Base-by-base conservation (phyloP, 208 protist species). In the Trypanosoma rangeli region DNA sequence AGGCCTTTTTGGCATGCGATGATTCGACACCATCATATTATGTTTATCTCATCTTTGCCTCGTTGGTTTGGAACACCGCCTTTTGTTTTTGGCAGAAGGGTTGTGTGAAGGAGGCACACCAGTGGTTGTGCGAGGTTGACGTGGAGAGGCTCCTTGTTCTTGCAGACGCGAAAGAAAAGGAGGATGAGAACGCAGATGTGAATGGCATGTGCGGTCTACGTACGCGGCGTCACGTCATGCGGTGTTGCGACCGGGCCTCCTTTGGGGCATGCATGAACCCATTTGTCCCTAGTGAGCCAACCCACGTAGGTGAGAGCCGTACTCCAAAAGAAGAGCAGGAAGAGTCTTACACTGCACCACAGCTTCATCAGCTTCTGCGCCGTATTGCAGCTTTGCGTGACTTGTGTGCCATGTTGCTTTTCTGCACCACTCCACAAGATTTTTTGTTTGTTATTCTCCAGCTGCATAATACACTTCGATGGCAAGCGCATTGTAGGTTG, bases 81-180 rank as follows among this genome's bases (percentile, higher is more conserved):
- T 83, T 74, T 57, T 79, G 73, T 42, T 63, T 86, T 37, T 93
- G 87, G 87, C 66, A 78, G 37, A 74, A 84, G 12, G 87, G 87
- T 48, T 72, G 82, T 24, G 53, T 93, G 37, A 78, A 78, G 54
- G 82, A 88, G 39, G 76, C 81, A 8, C 72, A 85, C 46, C 66
- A 80, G 46, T 93, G 84, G 82, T 72, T 93, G 12, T 73, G 67
- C 39, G 59, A 62, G 22, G 72, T 83, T 42, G 78, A 86, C 63
- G 61, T 89, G 42, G 60, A 62, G 13, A 68, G 70, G 42, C 73
- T 92, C 15, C 56, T 70, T 70, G 16, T 20, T 13, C 15, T 70
- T 56, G 52, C 26, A 5, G 22, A 0, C 44, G 22, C 33, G 49
- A 42, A 55, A 37, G 49, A 61, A 33, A 63, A 67, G 35, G n/a